phyloP scores from a whole-genome alignment of 805 yeast species.

The Monosporozyma unispora region DNA sequence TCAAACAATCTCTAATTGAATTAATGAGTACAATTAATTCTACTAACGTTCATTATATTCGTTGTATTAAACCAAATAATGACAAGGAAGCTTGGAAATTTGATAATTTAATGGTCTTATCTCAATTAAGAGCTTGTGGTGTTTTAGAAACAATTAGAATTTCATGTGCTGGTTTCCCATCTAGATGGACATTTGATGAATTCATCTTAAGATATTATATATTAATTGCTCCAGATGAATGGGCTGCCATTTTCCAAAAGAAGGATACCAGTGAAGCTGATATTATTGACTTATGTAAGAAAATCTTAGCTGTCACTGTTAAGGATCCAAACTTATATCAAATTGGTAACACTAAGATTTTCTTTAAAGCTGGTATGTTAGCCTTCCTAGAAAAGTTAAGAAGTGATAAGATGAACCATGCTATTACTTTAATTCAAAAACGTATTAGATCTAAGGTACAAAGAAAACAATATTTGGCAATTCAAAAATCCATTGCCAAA shows the following conservation, averaged over 20 bases:
- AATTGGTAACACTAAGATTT: conserved; percentile 86
- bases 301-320: conserved; percentile 56
- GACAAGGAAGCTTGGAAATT: conserved; percentile 92
- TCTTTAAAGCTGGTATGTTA: conserved; percentile 93
- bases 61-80: conserved; percentile 96
- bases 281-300: conserved; percentile 55
- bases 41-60: conserved; percentile 91
- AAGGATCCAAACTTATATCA: conserved; percentile 67
- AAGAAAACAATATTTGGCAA: conserved; percentile 51
- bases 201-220: conserved; percentile 85
- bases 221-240: conserved; percentile 60
- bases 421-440: conserved; percentile 83
- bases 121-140: conserved; percentile 97
- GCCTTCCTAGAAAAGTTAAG: conserved; percentile 84
- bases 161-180: conserved; percentile 97
- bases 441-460: conserved; percentile 56
- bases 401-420: conserved; percentile 61
- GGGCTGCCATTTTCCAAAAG: conserved; percentile 51
- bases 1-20: conserved; percentile 85
- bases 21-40: conserved; percentile 88
- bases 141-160: conserved; percentile 92
- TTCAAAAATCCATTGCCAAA: conserved; percentile 42
- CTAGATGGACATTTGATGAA: conserved; percentile 90
- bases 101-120: conserved; percentile 88
- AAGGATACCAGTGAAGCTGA: conserved; percentile 42